These are phyloP conservation scores for Thelonectria blattea DNA, from an alignment of 2,329 filamentous ascomycete genomes.

Conservation along the genomic window DNA sequence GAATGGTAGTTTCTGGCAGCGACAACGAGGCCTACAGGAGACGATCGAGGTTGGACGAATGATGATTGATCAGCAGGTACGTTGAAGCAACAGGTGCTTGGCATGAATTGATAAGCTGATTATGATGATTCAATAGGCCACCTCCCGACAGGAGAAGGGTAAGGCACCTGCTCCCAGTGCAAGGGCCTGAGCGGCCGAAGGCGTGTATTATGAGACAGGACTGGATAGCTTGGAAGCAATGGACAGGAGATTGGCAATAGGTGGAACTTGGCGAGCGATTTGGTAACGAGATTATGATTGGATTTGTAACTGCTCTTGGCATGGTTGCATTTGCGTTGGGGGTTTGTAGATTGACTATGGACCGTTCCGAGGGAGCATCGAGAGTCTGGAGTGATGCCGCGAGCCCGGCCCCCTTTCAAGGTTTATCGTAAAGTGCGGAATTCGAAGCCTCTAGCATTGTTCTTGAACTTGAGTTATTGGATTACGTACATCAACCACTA, in stretches of 20 bases:
- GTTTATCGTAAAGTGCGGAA: no score
- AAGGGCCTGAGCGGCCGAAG: slow-evolving; percentile 25
- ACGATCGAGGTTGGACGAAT: slow-evolving; percentile 62
- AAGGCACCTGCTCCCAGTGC: slow-evolving; percentile 30
- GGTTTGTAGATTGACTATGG: neutral
- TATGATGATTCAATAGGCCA: slow-evolving; percentile 17
- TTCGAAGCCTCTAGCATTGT: no score
- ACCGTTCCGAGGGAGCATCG: neutral
- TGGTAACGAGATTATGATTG: neutral
- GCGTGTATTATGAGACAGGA: neutral
- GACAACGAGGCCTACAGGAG: slow-evolving; percentile 63
- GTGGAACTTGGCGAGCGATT: neutral
- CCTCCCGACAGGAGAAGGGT: slow-evolving; percentile 19
- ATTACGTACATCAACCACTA: no score
- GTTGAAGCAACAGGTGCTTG: neutral
- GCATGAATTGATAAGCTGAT: slow-evolving; percentile 14
- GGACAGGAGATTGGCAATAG: neutral
- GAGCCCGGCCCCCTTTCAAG: no score
- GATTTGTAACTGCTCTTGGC: neutral
- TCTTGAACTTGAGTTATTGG: no score
- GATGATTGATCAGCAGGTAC: slow-evolving; percentile 57
- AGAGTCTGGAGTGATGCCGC: no score
- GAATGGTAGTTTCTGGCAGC: slow-evolving; percentile 61
- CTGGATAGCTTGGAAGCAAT: neutral
- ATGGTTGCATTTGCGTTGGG: neutral